Base-by-base conservation (phyloP, 306 rosid genomes). In the Fragaria ananassa region DNA sequence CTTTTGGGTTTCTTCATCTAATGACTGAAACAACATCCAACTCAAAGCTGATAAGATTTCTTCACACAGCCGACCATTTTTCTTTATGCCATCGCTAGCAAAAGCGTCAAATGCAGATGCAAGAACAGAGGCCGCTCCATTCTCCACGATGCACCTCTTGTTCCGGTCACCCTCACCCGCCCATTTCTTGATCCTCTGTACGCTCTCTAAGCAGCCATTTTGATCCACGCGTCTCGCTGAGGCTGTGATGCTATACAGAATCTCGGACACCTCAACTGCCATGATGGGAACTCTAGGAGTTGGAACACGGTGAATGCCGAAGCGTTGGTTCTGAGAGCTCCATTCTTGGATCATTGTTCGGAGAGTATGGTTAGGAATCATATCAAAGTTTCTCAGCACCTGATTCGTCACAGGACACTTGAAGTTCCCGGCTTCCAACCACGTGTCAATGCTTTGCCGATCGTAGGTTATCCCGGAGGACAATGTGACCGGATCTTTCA, bases 401-500 rank as follows among this genome's bases (percentile, higher is more conserved):
- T 79, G 89, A 62, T 86, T 85, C 18, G 97, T 87, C 8, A 84
- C 88, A 0, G 97, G 96, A 72, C 97, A 92, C 0, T 85, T 92
- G 62, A 42, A 79, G 62, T 92, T 89, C 47, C 97, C 97, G 4
- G 82, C 90, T 39, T 84, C 85, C 11, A 92, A 81, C 97, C 97
- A 92, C 56, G 74, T 85, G 46, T 92, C 97, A 5, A 89, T 82
- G 70, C 77, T 83, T 13, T 85, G 90, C n/a, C 96, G 86, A 15
- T 92, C 97, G 25, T 88, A 92, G 7, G 96, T 89, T 9, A 88
- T 88, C n/a, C 97, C 97, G 0, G 97, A 83, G 5, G 91, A 88
- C 35, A 92, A 81, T 78, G 97, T 89, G 31, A 92, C 93, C 9
- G 97, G 97, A 79, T 92, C 97, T 42, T 86, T 87, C 97, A 92